Percentiles rank a stretch among this genome's conserved stretches.
Conservation (phyloP, 768 basidiomycete genomes). For the Gloeostereum incarnatum region DNA sequence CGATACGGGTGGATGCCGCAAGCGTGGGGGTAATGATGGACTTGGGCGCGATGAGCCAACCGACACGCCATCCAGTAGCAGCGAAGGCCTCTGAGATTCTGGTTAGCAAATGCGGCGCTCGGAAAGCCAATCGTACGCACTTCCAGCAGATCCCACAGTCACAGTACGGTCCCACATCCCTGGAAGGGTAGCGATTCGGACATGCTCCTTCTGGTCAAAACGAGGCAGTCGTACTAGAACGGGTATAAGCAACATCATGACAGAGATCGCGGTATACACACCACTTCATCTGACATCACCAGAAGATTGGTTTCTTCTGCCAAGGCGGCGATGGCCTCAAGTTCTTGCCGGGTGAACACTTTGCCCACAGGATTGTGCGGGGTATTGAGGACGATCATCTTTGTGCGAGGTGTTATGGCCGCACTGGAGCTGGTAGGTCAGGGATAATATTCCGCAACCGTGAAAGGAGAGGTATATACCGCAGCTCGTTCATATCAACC, state of each 20-base stretch:
- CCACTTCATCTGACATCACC: slow-evolving; percentile 95
- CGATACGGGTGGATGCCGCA: slow-evolving; percentile 87
- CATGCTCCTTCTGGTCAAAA: slow-evolving; percentile 86
- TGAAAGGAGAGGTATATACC: slow-evolving; percentile 26
- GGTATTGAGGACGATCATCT: slow-evolving; percentile 93
- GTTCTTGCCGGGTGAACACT: slow-evolving; percentile 78
- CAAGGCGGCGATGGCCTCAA: slow-evolving; percentile 76
- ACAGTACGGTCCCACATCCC: slow-evolving; percentile 99
- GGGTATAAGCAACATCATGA: slow-evolving; percentile 2
- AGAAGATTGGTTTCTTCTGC: slow-evolving; percentile 90
- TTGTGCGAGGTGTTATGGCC: slow-evolving; percentile 82
- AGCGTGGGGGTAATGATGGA: slow-evolving; percentile 80
- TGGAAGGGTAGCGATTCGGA: slow-evolving; percentile 88
- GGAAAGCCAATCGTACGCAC: slow-evolving; percentile 31
- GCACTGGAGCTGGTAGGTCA: slow-evolving; percentile 28
- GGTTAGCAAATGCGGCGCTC: background rate
- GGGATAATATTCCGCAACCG: background rate
- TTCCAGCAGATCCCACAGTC: slow-evolving; percentile 92
- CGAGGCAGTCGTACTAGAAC: slow-evolving; percentile 91
- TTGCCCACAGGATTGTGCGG: slow-evolving; percentile 99
- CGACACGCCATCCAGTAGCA: slow-evolving; percentile 95
- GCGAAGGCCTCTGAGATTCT: slow-evolving; percentile 76
- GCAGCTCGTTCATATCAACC: slow-evolving; percentile 82
- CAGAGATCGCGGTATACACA: slow-evolving; percentile 25
- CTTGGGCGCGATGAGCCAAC: slow-evolving; percentile 88